phyloP scores from a whole-genome alignment of 2,329 filamentous ascomycete genomes.

The Alternaria gansuensis region DNA sequence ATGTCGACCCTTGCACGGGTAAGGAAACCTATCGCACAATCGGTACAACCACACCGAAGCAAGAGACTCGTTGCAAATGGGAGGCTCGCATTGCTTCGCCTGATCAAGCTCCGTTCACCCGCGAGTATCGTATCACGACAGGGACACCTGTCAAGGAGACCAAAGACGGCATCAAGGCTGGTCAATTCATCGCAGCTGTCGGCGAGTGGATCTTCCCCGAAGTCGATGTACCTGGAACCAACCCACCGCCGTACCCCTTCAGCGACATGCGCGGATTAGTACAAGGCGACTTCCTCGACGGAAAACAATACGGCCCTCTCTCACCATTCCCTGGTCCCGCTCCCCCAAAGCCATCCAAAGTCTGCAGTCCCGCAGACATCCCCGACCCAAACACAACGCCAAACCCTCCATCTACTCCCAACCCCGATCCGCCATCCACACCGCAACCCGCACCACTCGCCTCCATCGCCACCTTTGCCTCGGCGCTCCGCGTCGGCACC shows the following conservation, averaged over 20 bases:
- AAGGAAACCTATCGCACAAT: conserved; percentile 50
- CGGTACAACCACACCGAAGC: conserved; percentile 45
- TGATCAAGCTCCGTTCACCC: conserved; percentile 49
- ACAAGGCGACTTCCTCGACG: conserved; percentile 43
- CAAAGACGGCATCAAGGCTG: conserved; percentile 54
- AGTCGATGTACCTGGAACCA: conserved; percentile 52
- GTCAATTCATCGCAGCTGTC: conserved; percentile 55
- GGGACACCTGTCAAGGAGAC: conserved; percentile 48
- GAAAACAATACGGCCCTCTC: conserved; percentile 51
- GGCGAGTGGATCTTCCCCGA: conserved; percentile 58
- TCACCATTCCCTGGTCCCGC: conserved; percentile 49
- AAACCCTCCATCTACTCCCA: conserved; percentile 5
- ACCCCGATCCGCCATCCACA: conserved; percentile 12
- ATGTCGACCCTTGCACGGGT: conserved; percentile 57
- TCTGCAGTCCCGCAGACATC: conserved; percentile 35
- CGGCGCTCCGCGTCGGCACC: conserved; percentile 43
- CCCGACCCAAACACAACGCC: conserved; percentile 26
- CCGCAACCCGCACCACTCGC: conserved; percentile 27
- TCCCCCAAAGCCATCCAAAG: conserved; percentile 39
- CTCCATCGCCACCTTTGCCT: conserved; percentile 31
- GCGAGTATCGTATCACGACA: conserved; percentile 55
- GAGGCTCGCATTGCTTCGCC: conserved; percentile 45
- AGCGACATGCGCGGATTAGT: conserved; percentile 51
- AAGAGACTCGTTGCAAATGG: conserved; percentile 54
- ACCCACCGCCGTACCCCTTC: conserved; percentile 41